Conservation (phyloP, 1,284 basidiomycete genomes). For the Puccinia triticina region DNA sequence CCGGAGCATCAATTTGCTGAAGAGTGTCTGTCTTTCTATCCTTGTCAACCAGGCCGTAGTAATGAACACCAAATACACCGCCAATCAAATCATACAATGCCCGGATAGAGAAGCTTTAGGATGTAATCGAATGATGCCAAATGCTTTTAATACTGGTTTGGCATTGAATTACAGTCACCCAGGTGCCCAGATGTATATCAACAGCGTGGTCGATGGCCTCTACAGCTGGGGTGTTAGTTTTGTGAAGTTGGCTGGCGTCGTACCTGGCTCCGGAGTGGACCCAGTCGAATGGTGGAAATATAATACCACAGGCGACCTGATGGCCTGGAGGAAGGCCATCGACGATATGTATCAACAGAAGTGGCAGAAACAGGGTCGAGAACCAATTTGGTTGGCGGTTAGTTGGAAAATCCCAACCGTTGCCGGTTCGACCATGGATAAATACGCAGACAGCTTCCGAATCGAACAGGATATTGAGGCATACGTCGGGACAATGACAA, state of each 20-base stretch:
- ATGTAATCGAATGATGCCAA: slow-evolving; percentile 20
- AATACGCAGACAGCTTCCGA: slow-evolving; percentile 28
- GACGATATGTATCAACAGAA: slow-evolving; percentile 31
- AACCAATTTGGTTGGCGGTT: slow-evolving; percentile 37
- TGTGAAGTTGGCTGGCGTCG: slow-evolving; percentile 42
- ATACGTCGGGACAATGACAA: slow-evolving; percentile 37
- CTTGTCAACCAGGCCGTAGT: too few species aligned
- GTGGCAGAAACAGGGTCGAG: slow-evolving; percentile 28
- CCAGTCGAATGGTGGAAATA: not conserved
- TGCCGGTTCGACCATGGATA: not conserved
- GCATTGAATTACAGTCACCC: slow-evolving; percentile 44
- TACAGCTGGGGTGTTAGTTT: slow-evolving; percentile 47
- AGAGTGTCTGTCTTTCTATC: too few species aligned
- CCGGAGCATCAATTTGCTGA: too few species aligned
- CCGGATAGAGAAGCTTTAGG: too few species aligned
- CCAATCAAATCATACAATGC: slow-evolving; percentile 44
- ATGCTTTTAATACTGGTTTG: slow-evolving; percentile 29
- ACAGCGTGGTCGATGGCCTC: slow-evolving; percentile 38
- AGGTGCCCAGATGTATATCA: slow-evolving; percentile 40
- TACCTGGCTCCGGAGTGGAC: slow-evolving; percentile 35
- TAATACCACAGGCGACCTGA: slow-evolving; percentile 22
- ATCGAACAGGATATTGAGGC: slow-evolving; percentile 39
- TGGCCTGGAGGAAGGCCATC: slow-evolving; percentile 38
- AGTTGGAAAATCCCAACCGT: slow-evolving; percentile 37
- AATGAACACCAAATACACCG: slow-evolving; percentile 38